phyloP scores from a whole-genome alignment of 2,329 filamentous ascomycete genomes.

The Davidsoniella neocaledoniae region DNA sequence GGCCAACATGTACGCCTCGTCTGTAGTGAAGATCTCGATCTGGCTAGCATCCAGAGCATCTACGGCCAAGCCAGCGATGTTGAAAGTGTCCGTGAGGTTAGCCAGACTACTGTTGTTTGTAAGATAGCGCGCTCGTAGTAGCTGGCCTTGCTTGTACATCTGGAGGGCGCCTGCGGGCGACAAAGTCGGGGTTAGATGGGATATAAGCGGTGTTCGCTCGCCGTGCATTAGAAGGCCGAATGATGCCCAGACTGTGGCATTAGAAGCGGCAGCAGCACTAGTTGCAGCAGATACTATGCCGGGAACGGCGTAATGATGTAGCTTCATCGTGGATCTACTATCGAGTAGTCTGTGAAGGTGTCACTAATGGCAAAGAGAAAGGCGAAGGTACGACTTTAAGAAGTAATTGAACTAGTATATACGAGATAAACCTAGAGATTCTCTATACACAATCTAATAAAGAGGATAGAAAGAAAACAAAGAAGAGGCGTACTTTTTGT shows the following conservation, averaged over 20 bases:
- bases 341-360: too few species aligned
- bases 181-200: conserved; percentile 20
- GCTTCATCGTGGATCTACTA: too few species aligned
- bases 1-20: conserved; percentile 37
- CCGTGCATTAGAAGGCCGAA: conserved; percentile 34
- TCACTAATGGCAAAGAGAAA: too few species aligned
- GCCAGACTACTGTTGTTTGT: conserved; percentile 7
- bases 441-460: too few species aligned
- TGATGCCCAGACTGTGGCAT: conserved; percentile 17
- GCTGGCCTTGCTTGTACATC: conserved; percentile 29
- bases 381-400: too few species aligned
- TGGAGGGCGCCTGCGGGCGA: conserved; percentile 39
- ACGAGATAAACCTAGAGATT: too few species aligned
- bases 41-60: conserved; percentile 33
- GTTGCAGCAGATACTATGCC: too few species aligned
- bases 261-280: neutral
- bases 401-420: too few species aligned
- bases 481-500: too few species aligned
- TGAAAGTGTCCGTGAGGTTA: conserved; percentile 13
- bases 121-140: conserved; percentile 35
- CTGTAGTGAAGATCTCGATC: conserved; percentile 25
- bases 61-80: conserved; percentile 26
- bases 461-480: too few species aligned
- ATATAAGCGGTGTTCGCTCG: conserved; percentile 31
- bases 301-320: too few species aligned